These are phyloP conservation scores for Coniochaeta prunicola DNA, from an alignment of 2,329 filamentous ascomycete genomes.

Conservation along the genomic window DNA sequence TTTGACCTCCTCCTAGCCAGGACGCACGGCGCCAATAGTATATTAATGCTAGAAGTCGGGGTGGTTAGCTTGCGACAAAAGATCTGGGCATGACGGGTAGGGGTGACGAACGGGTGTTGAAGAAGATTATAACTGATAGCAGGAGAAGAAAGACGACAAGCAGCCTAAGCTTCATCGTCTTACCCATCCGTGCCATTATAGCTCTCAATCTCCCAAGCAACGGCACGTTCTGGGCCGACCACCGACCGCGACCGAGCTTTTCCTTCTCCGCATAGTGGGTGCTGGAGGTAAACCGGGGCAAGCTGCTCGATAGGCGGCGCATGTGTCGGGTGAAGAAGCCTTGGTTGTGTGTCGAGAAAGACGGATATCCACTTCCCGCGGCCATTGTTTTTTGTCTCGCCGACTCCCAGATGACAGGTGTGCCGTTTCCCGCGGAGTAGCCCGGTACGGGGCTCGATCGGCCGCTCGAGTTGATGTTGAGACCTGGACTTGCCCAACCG, in stretches of 20 bases:
- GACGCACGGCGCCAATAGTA: constrained; percentile 65
- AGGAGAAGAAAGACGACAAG: constrained; percentile 53
- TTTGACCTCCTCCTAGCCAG: constrained; percentile 75
- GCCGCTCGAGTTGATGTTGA: constrained; percentile 63
- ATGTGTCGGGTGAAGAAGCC: constrained; percentile 85
- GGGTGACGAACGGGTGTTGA: constrained; percentile 61
- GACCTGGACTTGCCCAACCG: constrained; percentile 80
- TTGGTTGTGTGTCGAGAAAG: constrained; percentile 72
- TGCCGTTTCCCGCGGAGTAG: constrained; percentile 41
- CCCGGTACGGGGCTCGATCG: constrained; percentile 56
- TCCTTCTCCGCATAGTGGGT: constrained; percentile 67
- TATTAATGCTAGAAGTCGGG: constrained; percentile 32
- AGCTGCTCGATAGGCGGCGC: constrained; percentile 68
- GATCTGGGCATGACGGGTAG: neutral
- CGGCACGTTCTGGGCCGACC: constrained; percentile 38
- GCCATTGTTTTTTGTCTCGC: constrained; percentile 70
- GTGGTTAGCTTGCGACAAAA: neutral
- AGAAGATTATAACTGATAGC: constrained; percentile 57
- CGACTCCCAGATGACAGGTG: constrained; percentile 70
- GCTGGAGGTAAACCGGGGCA: constrained; percentile 62
- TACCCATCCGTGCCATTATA: constrained; percentile 45
- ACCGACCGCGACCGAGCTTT: constrained; percentile 57
- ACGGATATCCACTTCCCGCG: constrained; percentile 62
- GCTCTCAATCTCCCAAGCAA: constrained; percentile 39
- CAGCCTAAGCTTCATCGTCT: constrained; percentile 58